Evolutionary conservation across 345 rosid genomes (phyloP).

Genomic region (Dipteronia sinensis): DNA sequence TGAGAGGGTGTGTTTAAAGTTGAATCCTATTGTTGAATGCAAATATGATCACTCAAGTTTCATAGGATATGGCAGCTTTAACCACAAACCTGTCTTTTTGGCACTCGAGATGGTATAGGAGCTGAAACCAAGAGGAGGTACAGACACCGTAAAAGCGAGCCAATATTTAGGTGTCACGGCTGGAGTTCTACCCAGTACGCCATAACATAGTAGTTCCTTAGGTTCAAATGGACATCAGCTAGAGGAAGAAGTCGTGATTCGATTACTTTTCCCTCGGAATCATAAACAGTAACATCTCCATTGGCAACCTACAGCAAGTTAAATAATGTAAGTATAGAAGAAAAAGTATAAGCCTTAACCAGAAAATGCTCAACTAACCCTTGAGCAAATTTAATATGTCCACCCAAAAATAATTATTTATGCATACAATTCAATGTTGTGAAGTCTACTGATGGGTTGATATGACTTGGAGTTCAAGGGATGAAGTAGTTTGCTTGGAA

Average conservation of each 20-base stretch:
- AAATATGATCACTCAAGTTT: neutral
- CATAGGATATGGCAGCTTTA: conserved; percentile 19
- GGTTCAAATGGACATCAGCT: conserved; percentile 50
- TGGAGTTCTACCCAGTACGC: conserved; percentile 74
- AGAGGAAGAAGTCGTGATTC: conserved; percentile 82
- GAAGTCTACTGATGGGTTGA: neutral
- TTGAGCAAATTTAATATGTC: neutral
- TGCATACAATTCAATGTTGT: neutral
- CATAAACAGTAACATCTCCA: conserved; percentile 65
- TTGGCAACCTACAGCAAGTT: conserved; percentile 54
- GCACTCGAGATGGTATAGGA: conserved; percentile 71
- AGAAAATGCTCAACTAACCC: neutral
- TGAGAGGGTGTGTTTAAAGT: neutral
- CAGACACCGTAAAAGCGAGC: conserved; percentile 80
- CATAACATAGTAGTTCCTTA: conserved; percentile 69
- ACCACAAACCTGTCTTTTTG: conserved; percentile 56
- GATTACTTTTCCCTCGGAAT: conserved; percentile 80
- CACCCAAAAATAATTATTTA: conserved; percentile 1
- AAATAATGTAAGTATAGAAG: conserved; percentile 9
- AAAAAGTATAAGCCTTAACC: conserved; percentile 8
- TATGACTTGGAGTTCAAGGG: neutral
- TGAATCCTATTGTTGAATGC: neutral
- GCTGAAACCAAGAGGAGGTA: conserved; percentile 91
- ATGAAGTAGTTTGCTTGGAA: conserved; percentile 21
- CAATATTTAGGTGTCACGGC: conserved; percentile 66